Evolutionary conservation across 1,284 basidiomycete genomes (phyloP).

Genomic region (Trametes sp.): DNA sequence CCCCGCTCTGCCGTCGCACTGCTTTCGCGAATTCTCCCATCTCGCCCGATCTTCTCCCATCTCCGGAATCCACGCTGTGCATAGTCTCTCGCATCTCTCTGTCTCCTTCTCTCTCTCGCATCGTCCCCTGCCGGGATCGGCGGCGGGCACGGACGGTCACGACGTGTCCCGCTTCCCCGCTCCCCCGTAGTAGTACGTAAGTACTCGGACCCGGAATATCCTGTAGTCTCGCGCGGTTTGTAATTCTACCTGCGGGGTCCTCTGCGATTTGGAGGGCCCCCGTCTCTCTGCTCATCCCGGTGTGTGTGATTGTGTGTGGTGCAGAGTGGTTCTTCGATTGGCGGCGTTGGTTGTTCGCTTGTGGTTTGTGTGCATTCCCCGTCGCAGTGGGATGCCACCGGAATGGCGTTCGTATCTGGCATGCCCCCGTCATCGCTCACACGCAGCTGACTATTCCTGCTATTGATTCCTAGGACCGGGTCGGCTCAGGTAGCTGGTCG

Average conservation of each 20-base stretch:
- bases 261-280: background rate
- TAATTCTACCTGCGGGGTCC: background rate
- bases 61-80: too few relatives aligned
- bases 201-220: background rate
- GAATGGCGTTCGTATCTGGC: too few relatives aligned
- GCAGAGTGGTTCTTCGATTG: too few relatives aligned
- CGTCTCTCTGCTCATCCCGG: background rate
- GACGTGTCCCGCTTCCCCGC: background rate
- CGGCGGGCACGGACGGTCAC: too few relatives aligned
- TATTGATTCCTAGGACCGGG: too few relatives aligned
- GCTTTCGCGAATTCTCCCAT: background rate
- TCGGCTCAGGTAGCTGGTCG: too few relatives aligned
- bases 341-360: background rate
- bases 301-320: background rate
- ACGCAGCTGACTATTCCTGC: too few relatives aligned
- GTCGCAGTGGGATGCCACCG: too few relatives aligned
- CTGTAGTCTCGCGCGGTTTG: background rate
- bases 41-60: too few relatives aligned
- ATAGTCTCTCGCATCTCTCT: background rate
- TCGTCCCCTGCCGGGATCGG: background rate
- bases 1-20: background rate
- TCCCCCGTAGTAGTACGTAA: background rate
- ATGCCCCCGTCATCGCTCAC: too few relatives aligned
- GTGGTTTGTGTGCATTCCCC: background rate
- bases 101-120: background rate